Conservation (phyloP, 345 rosid genomes). For the Gossypium ekmanianum region DNA sequence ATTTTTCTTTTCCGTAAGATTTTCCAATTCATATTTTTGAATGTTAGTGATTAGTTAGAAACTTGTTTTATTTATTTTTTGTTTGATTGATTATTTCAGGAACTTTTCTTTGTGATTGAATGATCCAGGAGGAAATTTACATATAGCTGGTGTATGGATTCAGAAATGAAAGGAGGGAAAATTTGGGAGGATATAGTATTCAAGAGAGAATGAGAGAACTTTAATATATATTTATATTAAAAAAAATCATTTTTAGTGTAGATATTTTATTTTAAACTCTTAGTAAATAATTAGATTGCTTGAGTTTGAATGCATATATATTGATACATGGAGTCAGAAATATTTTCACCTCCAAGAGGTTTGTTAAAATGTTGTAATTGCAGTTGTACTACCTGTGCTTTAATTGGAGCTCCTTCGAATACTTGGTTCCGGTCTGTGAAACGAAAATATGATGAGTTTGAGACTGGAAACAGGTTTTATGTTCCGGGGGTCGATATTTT, state of each 20-base stretch:
- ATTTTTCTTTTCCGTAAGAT: background rate
- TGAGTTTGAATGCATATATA: constrained; percentile 24
- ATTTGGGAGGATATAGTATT: constrained; percentile 20
- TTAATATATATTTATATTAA: background rate
- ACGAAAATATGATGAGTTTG: constrained; percentile 59
- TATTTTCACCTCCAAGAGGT: constrained; percentile 34
- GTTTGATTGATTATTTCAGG: constrained; percentile 10
- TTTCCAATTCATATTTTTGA: background rate
- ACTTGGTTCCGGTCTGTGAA: constrained; percentile 59
- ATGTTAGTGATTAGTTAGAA: background rate
- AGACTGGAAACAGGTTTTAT: constrained; percentile 40
- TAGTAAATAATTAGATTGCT: constrained; percentile 12
- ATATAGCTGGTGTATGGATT: constrained; percentile 24
- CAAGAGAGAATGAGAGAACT: constrained; percentile 22
- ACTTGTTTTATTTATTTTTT: background rate
- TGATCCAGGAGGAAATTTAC: constrained; percentile 17
- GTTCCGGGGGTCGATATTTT: constrained; percentile 52
- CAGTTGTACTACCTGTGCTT: constrained; percentile 48
- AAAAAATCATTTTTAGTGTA: background rate
- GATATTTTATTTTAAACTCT: background rate
- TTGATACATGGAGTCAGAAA: constrained; percentile 46
- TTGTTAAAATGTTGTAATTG: constrained; percentile 46
- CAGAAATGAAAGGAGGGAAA: constrained; percentile 24
- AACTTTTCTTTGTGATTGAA: constrained; percentile 10
- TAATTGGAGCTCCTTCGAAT: constrained; percentile 23